Evolutionary conservation across 768 basidiomycete genomes (phyloP).

Genomic region (Lactifluus echinatus): DNA sequence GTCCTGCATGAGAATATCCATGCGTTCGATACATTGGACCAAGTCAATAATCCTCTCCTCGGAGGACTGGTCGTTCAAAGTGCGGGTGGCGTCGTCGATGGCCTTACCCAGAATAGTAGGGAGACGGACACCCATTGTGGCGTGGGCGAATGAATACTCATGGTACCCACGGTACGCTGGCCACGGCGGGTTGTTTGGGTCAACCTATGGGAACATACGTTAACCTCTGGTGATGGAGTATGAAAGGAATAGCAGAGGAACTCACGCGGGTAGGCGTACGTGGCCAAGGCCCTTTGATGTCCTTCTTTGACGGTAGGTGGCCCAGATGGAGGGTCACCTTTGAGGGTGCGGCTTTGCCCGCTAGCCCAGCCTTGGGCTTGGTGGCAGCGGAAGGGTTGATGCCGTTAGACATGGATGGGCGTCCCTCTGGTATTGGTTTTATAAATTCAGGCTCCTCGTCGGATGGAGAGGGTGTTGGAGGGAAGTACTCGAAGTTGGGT

Average conservation of each 20-base stretch:
- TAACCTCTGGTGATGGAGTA: neutral
- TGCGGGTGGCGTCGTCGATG: constrained; percentile 83
- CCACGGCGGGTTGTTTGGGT: constrained; percentile 79
- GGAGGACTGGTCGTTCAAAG: constrained; percentile 75
- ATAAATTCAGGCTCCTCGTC: constrained; percentile 18
- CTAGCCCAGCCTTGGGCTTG: constrained; percentile 19
- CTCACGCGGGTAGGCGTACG: constrained; percentile 61
- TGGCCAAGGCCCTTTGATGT: constrained; percentile 65
- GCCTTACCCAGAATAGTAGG: constrained; percentile 95
- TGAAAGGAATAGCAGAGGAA: constrained; percentile 17
- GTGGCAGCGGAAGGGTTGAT: constrained; percentile 19
- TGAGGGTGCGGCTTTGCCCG: constrained; percentile 32
- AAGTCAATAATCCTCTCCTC: constrained; percentile 85
- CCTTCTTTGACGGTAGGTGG: constrained; percentile 64
- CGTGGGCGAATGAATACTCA: constrained; percentile 79
- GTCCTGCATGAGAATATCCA: constrained; percentile 85
- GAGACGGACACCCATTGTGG: constrained; percentile 92
- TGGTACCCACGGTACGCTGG: constrained; percentile 76
- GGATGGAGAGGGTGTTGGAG: constrained; percentile 27
- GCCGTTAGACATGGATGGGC: constrained; percentile 12
- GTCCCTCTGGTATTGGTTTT: constrained; percentile 2
- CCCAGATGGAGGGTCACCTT: constrained; percentile 66
- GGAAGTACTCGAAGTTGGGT: constrained; percentile 27
- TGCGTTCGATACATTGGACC: constrained; percentile 75
- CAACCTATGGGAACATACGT: constrained; percentile 37